Percentiles rank a stretch among this genome's conserved stretches.
Evolutionary conservation across 305 asterid species (phyloP).

Genomic region (Solanum aculeatissimum): DNA sequence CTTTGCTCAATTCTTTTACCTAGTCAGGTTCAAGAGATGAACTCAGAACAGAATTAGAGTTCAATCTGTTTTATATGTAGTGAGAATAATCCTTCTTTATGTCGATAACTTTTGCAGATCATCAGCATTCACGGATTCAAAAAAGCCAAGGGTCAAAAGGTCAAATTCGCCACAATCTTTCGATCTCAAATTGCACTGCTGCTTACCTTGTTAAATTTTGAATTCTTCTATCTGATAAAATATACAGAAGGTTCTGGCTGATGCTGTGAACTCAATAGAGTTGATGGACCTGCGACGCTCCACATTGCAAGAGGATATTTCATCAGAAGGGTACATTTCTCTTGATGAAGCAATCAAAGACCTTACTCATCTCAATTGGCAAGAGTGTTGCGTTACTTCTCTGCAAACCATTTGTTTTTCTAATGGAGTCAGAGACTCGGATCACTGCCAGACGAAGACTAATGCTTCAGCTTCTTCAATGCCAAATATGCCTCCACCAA

Average conservation of each 20-base stretch:
- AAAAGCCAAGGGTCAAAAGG: conserved; percentile 22
- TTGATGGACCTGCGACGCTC: conserved; percentile 49
- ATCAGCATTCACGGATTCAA: conserved; percentile 54
- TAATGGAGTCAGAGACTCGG: conserved; percentile 10
- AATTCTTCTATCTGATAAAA: not conserved
- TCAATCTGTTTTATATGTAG: not conserved
- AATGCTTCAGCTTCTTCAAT: not conserved
- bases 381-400: conserved; percentile 66
- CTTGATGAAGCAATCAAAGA: conserved; percentile 38
- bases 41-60: not conserved
- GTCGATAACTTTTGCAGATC: conserved; percentile 24
- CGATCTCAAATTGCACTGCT: not conserved
- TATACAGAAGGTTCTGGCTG: conserved; percentile 27
- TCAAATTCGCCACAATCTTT: not conserved
- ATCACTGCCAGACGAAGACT: conserved; percentile 5
- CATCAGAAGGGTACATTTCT: conserved; percentile 30
- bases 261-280: conserved; percentile 38
- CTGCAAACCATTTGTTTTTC: conserved; percentile 18
- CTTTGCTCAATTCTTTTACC: not conserved
- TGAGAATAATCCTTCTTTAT: not conserved
- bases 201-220: not conserved
- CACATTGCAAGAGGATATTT: conserved; percentile 29
- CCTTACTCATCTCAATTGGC: conserved; percentile 51
- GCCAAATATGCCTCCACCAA: not conserved
- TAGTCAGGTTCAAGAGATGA: not conserved